A percentile compares a stretch with the other conserved stretches of the same genome.
phyloP scores from a whole-genome alignment of 2,329 filamentous ascomycete species.

The Sclerotinia subarctica region DNA sequence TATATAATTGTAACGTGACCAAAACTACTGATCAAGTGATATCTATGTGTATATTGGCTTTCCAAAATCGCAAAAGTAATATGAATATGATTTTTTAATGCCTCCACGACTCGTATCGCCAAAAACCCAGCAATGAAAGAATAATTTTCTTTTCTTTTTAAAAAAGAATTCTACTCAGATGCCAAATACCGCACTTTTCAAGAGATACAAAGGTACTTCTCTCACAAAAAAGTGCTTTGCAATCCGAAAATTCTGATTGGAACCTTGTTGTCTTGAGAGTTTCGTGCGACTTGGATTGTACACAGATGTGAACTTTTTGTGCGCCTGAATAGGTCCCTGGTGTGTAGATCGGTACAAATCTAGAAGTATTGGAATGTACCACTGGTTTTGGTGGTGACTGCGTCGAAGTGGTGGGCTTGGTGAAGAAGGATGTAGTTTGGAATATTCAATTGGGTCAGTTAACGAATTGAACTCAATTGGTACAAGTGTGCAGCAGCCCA shows the following conservation, averaged over 20 bases:
- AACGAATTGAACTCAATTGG: not conserved
- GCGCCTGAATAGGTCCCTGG: no score
- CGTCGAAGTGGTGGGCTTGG: not conserved
- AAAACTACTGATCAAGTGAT: conserved; percentile 17
- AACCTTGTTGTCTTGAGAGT: not conserved
- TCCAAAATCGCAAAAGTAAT: not conserved
- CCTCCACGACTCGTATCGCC: not conserved
- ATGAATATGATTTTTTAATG: not conserved
- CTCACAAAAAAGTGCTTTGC: conserved; percentile 14
- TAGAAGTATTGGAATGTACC: not conserved
- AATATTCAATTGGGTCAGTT: conserved; percentile 8
- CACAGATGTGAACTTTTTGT: not conserved
- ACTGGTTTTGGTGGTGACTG: not conserved
- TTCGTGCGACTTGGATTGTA: not conserved
- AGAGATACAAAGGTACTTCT: conserved; percentile 6
- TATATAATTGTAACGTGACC: conserved; percentile 5
- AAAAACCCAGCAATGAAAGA: not conserved
- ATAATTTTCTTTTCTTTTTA: not conserved
- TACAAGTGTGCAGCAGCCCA: not conserved
- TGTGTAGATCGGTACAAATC: not conserved
- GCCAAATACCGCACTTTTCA: not conserved
- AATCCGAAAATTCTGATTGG: conserved; percentile 17
- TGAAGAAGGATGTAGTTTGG: not conserved
- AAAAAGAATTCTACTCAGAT: not conserved
- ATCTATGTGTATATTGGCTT: not conserved